phyloP scores from a whole-genome alignment of 2,329 filamentous ascomycete species.

The Cladosporium velox region DNA sequence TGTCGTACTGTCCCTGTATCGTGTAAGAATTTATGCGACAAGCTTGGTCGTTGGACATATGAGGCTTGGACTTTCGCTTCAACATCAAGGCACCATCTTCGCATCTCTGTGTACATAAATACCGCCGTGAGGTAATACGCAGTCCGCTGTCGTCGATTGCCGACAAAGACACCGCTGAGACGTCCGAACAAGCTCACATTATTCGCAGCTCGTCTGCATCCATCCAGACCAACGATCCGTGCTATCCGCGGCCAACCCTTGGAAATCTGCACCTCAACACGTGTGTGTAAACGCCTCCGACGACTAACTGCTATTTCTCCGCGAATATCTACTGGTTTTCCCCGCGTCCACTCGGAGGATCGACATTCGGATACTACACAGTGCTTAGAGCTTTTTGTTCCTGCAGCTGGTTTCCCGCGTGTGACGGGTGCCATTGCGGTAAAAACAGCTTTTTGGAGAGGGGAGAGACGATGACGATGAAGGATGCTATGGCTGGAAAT shows the following conservation, averaged over 20 bases:
- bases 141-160: background rate
- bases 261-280: background rate
- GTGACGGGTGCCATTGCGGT: background rate
- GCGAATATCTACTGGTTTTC: background rate
- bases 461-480: background rate
- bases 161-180: background rate
- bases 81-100: background rate
- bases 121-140: background rate
- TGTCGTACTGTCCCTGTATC: background rate
- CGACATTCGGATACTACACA: background rate
- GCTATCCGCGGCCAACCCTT: background rate
- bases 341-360: background rate
- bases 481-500: background rate
- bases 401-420: background rate
- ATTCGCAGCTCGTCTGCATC: background rate
- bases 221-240: background rate
- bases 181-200: background rate
- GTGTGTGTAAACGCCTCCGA: background rate
- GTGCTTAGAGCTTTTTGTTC: background rate
- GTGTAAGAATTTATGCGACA: background rate
- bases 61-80: background rate
- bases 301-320: background rate
- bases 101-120: background rate
- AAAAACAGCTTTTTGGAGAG: background rate
- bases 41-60: background rate